Conservation (phyloP, 169 alveolate species). For the Cryptosporidium baileyi region DNA sequence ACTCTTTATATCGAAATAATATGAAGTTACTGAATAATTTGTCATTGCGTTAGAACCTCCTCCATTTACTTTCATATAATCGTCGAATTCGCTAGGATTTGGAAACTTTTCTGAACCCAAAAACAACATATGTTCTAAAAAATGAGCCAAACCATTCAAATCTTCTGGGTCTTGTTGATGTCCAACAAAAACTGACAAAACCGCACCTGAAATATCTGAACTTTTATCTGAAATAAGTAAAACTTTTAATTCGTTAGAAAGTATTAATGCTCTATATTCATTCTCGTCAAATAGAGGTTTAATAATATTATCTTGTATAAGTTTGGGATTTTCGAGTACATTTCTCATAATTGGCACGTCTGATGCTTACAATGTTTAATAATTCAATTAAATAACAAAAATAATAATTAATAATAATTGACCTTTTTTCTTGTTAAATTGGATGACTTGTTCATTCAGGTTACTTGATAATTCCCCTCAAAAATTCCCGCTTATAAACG, state of each 20-base stretch:
- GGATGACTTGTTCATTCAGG: too few relatives aligned
- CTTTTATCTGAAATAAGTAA: slow-evolving; percentile 33
- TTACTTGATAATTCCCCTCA: too few relatives aligned
- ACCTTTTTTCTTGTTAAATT: too few relatives aligned
- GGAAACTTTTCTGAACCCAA: slow-evolving; percentile 87
- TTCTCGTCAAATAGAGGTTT: slow-evolving; percentile 46
- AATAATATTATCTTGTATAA: not conserved
- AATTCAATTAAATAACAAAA: too few relatives aligned
- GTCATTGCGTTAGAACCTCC: slow-evolving; percentile 83
- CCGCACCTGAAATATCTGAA: slow-evolving; percentile 38
- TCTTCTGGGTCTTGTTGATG: slow-evolving; percentile 81
- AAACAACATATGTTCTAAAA: slow-evolving; percentile 91
- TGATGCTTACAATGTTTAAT: too few relatives aligned
- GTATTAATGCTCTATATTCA: slow-evolving; percentile 16
- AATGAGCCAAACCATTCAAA: slow-evolving; percentile 91
- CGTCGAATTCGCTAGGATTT: slow-evolving; percentile 75
- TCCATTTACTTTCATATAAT: slow-evolving; percentile 75
- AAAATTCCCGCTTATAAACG: too few relatives aligned
- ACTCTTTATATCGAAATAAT: slow-evolving; percentile 78
- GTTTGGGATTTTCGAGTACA: not conserved
- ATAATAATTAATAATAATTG: too few relatives aligned
- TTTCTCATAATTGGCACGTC: too few relatives aligned
- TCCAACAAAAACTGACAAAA: slow-evolving; percentile 82
- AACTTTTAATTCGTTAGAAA: slow-evolving; percentile 16
- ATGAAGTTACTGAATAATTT: slow-evolving; percentile 80